Conservation (phyloP, 192 early-diverging fungal genomes). For the Dissophora ornata region DNA sequence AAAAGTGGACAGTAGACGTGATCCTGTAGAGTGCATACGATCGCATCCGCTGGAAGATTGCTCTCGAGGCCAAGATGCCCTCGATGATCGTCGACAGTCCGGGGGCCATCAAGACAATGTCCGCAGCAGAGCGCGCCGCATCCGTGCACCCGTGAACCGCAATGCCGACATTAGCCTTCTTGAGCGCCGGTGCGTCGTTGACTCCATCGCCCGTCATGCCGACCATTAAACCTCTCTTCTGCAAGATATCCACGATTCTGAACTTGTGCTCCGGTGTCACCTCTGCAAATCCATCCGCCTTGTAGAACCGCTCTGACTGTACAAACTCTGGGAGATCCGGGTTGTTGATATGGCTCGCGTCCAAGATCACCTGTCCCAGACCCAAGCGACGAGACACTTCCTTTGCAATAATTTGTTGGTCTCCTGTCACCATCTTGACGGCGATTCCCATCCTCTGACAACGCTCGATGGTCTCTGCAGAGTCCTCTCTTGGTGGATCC, state of each 20-base stretch:
- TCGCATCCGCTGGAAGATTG: conserved; percentile 93
- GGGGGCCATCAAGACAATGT: conserved; percentile 89
- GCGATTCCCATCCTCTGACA: conserved; percentile 84
- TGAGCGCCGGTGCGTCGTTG: conserved; percentile 95
- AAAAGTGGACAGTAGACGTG: conserved; percentile 92
- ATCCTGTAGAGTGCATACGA: conserved; percentile 92
- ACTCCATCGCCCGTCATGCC: conserved; percentile 98
- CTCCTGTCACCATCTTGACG: conserved; percentile 96
- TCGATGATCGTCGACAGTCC: conserved; percentile 92
- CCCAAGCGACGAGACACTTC: conserved; percentile 88
- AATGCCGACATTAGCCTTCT: conserved; percentile 96
- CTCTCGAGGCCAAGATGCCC: conserved; percentile 85
- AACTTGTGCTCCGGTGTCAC: conserved; percentile 97
- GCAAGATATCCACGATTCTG: conserved; percentile 88
- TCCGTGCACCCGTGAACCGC: conserved; percentile 93
- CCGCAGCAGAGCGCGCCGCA: conserved; percentile 90
- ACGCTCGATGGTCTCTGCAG: conserved; percentile 85
- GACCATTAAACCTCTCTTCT: conserved; percentile 79
- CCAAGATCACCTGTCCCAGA: conserved; percentile 87
- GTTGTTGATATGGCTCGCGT: conserved; percentile 80
- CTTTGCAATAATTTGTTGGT: conserved; percentile 92
- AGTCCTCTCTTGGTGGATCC: conserved; percentile 88
- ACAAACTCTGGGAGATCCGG: conserved; percentile 72
- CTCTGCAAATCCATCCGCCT: conserved; percentile 93
- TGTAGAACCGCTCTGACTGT: conserved; percentile 78